These are phyloP conservation scores for Colletotrichum brevisporum DNA, from an alignment of 2,329 filamentous ascomycete genomes.

Conservation along the genomic window DNA sequence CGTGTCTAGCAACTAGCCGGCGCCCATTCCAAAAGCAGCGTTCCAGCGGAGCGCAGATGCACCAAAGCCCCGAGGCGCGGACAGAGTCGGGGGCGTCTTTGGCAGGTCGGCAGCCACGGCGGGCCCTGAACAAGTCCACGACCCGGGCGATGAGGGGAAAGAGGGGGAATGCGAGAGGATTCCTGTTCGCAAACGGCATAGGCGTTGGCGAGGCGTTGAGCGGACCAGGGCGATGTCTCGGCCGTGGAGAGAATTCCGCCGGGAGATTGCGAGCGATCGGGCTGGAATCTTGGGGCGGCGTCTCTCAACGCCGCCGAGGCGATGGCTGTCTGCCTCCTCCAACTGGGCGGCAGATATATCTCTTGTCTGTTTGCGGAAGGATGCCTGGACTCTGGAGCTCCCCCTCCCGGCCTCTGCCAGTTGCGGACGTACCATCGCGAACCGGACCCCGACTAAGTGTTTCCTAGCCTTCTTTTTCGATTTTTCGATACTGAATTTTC, in stretches of 20 bases:
- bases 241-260: slow-evolving; percentile 16
- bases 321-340: background rate
- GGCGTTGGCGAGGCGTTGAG: slow-evolving; percentile 27
- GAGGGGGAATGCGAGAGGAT: background rate
- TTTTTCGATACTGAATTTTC: background rate
- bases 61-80: slow-evolving; percentile 9
- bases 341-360: slow-evolving; percentile 7
- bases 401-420: background rate
- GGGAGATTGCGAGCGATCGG: slow-evolving; percentile 16
- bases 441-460: slow-evolving; percentile 7
- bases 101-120: background rate
- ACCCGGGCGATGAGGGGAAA: background rate
- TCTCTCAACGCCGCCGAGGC: slow-evolving; percentile 1
- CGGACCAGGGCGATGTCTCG: slow-evolving; percentile 36
- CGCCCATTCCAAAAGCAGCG: slow-evolving; percentile 26
- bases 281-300: slow-evolving; percentile 18
- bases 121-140: background rate
- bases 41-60: slow-evolving; percentile 7
- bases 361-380: slow-evolving; percentile 25
- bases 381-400: background rate
- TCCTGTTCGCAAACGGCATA: slow-evolving; percentile 33
- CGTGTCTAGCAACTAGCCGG: slow-evolving; percentile 14
- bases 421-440: slow-evolving; percentile 34
- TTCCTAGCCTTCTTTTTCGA: slow-evolving; percentile 1
- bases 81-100: background rate